Conservation (phyloP, 1,139 yeast genomes). For the Diutina sp. region DNA sequence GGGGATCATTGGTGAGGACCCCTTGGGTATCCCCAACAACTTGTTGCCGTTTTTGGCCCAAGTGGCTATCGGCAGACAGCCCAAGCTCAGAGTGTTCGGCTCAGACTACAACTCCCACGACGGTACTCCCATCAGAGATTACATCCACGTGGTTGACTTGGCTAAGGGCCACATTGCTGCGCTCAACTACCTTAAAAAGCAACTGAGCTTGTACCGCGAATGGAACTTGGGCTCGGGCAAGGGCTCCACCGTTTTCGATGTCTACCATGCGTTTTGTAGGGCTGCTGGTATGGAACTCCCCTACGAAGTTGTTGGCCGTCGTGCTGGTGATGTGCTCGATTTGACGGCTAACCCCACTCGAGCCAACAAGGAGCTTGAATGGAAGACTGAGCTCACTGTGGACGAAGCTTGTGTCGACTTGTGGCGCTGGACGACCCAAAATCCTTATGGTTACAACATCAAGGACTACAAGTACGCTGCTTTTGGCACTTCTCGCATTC, state of each 20-base stretch:
- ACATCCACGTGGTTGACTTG: conserved; percentile 70
- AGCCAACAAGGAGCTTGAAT: conserved; percentile 52
- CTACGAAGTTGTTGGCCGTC: conserved; percentile 49
- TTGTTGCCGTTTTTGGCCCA: conserved; percentile 66
- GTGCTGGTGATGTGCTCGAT: conserved; percentile 71
- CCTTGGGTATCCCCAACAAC: conserved; percentile 67
- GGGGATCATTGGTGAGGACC: conserved; percentile 72
- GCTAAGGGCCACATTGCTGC: conserved; percentile 77
- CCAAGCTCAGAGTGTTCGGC: conserved; percentile 53
- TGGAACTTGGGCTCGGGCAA: conserved; percentile 81
- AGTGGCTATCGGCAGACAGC: conserved; percentile 65
- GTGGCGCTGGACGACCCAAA: conserved; percentile 67
- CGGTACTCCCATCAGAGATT: conserved; percentile 77
- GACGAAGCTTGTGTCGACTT: conserved; percentile 60
- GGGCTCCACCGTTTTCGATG: conserved; percentile 69
- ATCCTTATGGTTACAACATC: conserved; percentile 50
- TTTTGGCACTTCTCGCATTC: conserved; percentile 28
- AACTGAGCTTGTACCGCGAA: conserved; percentile 41
- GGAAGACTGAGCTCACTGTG: conserved; percentile 47
- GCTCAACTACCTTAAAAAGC: conserved; percentile 39
- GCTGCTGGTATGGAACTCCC: conserved; percentile 63
- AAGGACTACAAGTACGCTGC: conserved; percentile 14
- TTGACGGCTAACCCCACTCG: conserved; percentile 62
- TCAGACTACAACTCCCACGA: conserved; percentile 57
- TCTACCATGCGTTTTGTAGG: conserved; percentile 50